phyloP scores from a whole-genome alignment of 306 rosid species.

The Sesbania bispinosa region DNA sequence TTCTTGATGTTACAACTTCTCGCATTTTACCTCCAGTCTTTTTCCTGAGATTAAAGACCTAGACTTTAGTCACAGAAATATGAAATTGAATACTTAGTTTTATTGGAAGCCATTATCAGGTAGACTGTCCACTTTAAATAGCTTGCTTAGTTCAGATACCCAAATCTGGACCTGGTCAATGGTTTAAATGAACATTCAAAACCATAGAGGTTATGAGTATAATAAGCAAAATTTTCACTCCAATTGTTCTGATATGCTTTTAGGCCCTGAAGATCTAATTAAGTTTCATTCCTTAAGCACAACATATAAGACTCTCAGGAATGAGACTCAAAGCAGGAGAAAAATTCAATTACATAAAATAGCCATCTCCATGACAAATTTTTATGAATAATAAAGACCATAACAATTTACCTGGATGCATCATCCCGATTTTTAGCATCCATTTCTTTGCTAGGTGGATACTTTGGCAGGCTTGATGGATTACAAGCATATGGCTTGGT shows the following conservation, averaged over 20 bases:
- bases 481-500: constrained; percentile 76
- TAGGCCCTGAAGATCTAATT: background rate
- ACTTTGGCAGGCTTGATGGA: constrained; percentile 80
- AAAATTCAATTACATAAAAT: background rate
- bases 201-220: background rate
- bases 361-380: background rate
- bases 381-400: background rate
- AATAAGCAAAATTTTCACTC: background rate
- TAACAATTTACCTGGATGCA: constrained; percentile 44
- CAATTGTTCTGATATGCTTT: background rate
- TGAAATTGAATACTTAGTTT: background rate
- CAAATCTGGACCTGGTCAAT: background rate
- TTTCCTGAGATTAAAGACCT: constrained; percentile 45
- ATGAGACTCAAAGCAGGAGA: background rate
- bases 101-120: background rate
- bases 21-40: constrained; percentile 44
- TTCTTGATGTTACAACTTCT: constrained; percentile 54
- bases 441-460: constrained; percentile 92
- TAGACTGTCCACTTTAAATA: background rate
- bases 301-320: background rate
- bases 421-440: constrained; percentile 79
- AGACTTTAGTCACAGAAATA: background rate
- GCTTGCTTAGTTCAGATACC: background rate
- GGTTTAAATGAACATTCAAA: background rate
- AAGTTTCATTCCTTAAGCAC: background rate